Evolutionary conservation across 2,329 filamentous ascomycete species (phyloP).

Genomic region (Diaporthe sp.): DNA sequence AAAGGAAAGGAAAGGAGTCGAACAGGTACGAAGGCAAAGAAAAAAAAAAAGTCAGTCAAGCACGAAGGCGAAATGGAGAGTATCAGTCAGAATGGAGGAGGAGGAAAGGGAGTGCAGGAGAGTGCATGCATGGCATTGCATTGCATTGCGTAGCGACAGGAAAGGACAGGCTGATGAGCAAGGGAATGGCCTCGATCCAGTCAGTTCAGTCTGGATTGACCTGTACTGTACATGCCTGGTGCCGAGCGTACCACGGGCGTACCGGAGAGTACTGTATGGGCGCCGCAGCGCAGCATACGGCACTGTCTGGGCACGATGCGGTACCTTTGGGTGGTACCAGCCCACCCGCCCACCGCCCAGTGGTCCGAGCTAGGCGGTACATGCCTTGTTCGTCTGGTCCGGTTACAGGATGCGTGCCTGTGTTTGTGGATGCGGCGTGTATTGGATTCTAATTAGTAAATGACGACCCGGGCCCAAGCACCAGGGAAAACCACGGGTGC

Average conservation of each 20-base stretch:
- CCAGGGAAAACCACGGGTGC: constrained; percentile 21
- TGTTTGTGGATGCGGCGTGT: constrained; percentile 33
- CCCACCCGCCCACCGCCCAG: constrained; percentile 18
- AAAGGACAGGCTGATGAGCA: constrained; percentile 39
- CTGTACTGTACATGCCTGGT: constrained; percentile 27
- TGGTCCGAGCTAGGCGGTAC: constrained; percentile 30
- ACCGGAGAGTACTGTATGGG: constrained; percentile 17
- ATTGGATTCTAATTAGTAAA: constrained; percentile 33
- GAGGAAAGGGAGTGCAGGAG: constrained; percentile 40
- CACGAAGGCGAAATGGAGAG: constrained; percentile 39
- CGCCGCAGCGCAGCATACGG: background rate
- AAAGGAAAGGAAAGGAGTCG: constrained; percentile 36
- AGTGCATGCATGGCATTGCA: constrained; percentile 40
- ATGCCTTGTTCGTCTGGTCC: constrained; percentile 34
- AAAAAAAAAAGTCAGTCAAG: constrained; percentile 35
- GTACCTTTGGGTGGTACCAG: constrained; percentile 17
- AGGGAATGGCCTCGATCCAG: constrained; percentile 36
- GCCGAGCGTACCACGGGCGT: constrained; percentile 22
- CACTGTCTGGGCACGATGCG: constrained; percentile 15
- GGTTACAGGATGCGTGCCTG: constrained; percentile 36
- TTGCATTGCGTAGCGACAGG: constrained; percentile 34
- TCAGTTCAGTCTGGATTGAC: constrained; percentile 23
- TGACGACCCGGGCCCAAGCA: constrained; percentile 33
- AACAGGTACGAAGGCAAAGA: background rate
- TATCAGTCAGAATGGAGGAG: constrained; percentile 39